Evolutionary conservation across 169 alveolate species (phyloP), one percentile per base, ranked within the genome.

Genomic region (Nephromyces sp.): DNA sequence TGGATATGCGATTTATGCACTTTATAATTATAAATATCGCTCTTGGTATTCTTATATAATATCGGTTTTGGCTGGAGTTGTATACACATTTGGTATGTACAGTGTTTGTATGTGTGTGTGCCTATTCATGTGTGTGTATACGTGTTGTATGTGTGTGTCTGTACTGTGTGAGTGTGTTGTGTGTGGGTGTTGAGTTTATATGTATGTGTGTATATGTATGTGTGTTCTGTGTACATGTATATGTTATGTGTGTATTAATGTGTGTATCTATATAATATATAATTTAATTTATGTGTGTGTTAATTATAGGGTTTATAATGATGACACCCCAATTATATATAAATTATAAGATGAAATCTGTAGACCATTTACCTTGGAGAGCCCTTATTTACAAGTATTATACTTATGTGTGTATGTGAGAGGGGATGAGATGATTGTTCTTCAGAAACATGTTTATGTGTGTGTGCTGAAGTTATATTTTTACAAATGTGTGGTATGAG

Each of bases 331-430:
- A 97, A 87, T 87, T 97, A 34, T 97, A 95, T 86, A 95, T 96
- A 68, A 97, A 97, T 88, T 97, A 97, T 86, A 93, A 94, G 85
- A 87, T 96, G 66, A 88, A 96, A 83, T 94, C 98, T 0, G 99
- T 97, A 2, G 99, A 96, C 74, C 99, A 97, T 78, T 86, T 97
- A 72, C 99, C 99, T 32, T 94, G 98, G 97, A 85, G 96, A 67
- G 96, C 98, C 3, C 86, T 95, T 77, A 91, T 92, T 57, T 96
- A 95, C 85, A 87, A 89, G 86, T 78, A 75, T 35, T 66, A 1
- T 27, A 15, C n/a, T n/a, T n/a, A n/a, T n/a, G n/a, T n/a, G n/a
- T n/a, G n/a, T n/a, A n/a, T n/a, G n/a, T n/a, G n/a, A n/a, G n/a
- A n/a, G n/a, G n/a, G n/a, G n/a, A n/a, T n/a, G n/a, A n/a, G n/a